These are phyloP conservation scores for Arthroderma sp. DNA, from an alignment of 2,329 filamentous ascomycete genomes.

Conservation along the genomic window DNA sequence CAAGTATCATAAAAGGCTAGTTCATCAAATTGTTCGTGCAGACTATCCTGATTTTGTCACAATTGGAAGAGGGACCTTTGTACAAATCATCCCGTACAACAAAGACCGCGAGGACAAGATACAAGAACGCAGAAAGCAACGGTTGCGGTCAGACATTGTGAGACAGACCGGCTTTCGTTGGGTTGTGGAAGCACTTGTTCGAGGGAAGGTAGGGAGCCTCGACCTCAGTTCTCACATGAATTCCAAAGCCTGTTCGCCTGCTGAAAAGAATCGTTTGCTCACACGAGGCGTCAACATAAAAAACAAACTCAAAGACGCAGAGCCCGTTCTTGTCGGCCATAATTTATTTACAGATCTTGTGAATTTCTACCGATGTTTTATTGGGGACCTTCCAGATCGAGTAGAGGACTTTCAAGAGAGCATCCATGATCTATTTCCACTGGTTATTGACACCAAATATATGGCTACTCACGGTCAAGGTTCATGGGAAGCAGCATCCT, in stretches of 20 bases:
- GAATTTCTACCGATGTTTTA: constrained; percentile 48
- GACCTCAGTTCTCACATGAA: constrained; percentile 20
- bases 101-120: constrained; percentile 22
- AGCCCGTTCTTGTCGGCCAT: constrained; percentile 46
- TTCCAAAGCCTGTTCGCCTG: background rate
- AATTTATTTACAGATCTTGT: constrained; percentile 51
- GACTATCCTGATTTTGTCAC: constrained; percentile 39
- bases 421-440: constrained; percentile 42
- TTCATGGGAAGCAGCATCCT: constrained; percentile 8
- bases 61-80: constrained; percentile 23
- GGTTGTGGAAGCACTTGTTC: constrained; percentile 34
- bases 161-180: constrained; percentile 33
- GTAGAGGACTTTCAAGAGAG: constrained; percentile 40
- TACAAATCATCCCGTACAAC: constrained; percentile 29
- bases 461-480: constrained; percentile 45
- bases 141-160: constrained; percentile 17
- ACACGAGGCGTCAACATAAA: constrained; percentile 17
- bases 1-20: constrained; percentile 50
- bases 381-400: constrained; percentile 43
- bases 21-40: constrained; percentile 52
- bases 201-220: constrained; percentile 28
- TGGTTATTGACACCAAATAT: constrained; percentile 51
- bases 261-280: constrained; percentile 13
- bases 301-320: constrained; percentile 30
- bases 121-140: constrained; percentile 17